A percentile compares a stretch with the other conserved stretches of the same genome.
Conservation (phyloP, 257 asterid genomes). For the Primulina eburnea region DNA sequence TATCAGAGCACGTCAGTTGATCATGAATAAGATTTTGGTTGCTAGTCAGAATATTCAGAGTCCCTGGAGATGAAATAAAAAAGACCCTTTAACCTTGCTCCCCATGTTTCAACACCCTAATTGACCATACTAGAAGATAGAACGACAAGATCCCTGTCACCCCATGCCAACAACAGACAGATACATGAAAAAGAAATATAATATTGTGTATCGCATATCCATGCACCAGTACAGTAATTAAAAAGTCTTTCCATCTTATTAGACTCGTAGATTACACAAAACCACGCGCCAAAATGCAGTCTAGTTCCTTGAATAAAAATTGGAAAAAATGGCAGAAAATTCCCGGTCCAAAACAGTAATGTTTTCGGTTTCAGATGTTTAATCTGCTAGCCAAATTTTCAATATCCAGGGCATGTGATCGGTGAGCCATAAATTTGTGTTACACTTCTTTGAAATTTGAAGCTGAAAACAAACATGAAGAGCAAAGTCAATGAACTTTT, state of each 20-base stretch:
- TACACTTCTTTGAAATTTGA: not conserved
- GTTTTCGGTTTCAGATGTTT: not conserved
- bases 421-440: not conserved
- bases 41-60: constrained; percentile 10
- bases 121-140: not conserved
- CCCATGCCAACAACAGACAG: not conserved
- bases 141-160: not conserved
- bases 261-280: not conserved
- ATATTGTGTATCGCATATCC: not conserved
- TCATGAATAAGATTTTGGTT: not conserved
- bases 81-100: not conserved
- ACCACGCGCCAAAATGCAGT: not conserved
- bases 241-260: not conserved
- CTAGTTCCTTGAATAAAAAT: not conserved
- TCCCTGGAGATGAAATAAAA: constrained; percentile 3
- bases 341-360: not conserved
- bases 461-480: not conserved
- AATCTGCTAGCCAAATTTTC: not conserved
- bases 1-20: not conserved
- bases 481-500: not conserved
- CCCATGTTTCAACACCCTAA: not conserved
- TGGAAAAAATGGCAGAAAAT: not conserved
- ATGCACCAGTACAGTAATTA: not conserved
- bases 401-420: no score
- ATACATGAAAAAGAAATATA: no score